A percentile compares a stretch with the other conserved stretches of the same genome.
phyloP scores from a whole-genome alignment of 345 rosid species.

The Eucalyptus lansdowneana region DNA sequence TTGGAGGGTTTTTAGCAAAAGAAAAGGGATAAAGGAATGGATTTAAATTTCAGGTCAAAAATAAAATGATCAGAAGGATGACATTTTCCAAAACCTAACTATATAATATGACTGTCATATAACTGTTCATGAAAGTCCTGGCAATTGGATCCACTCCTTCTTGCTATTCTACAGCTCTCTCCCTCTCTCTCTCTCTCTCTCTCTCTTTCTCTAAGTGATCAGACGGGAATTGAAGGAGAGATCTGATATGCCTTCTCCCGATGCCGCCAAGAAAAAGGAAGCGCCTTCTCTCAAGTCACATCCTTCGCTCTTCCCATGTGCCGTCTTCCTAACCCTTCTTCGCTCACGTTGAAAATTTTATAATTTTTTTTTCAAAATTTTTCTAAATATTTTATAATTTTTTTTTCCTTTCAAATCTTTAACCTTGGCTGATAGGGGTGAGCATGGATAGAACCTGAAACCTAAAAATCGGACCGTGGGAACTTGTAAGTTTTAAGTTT shows the following conservation, averaged over 20 bases:
- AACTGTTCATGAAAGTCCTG: background rate
- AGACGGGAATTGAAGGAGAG: background rate
- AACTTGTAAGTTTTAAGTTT: fast-evolving
- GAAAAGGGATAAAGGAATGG: background rate
- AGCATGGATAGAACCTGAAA: too few species aligned
- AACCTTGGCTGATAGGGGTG: too few species aligned
- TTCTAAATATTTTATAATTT: too few species aligned
- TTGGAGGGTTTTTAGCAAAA: background rate
- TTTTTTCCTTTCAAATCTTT: too few species aligned
- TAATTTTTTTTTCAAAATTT: too few species aligned
- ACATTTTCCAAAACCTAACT: background rate
- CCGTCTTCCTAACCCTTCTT: constrained; percentile 29
- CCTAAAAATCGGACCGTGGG: too few species aligned
- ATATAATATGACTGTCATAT: background rate
- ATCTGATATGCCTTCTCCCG: background rate
- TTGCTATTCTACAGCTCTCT: background rate
- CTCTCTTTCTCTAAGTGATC: background rate
- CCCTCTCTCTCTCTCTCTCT: background rate
- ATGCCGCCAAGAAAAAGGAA: background rate
- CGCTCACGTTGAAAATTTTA: too few species aligned
- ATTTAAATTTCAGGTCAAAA: background rate
- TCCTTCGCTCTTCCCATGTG: constrained; percentile 24
- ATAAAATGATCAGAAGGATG: background rate
- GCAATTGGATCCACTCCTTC: background rate
- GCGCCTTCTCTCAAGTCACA: constrained; percentile 44